Evolutionary conservation across 1,139 yeast genomes (phyloP), one percentile per base, ranked within the genome.

Genomic region (Pichia terricola): DNA sequence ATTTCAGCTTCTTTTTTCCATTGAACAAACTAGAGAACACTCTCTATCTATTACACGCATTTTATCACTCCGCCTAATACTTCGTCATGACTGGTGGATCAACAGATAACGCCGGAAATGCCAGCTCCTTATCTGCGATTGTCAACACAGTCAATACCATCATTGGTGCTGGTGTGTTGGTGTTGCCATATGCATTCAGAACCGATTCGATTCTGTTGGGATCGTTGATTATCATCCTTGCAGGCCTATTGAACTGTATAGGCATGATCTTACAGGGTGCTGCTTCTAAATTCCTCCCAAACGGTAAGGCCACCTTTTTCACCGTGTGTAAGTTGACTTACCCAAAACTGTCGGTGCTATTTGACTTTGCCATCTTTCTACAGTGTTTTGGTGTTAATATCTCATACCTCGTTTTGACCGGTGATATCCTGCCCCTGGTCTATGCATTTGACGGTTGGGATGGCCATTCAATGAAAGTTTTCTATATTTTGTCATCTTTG

Each of bases 91-190:
- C 22, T 16, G 22, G 22, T 16, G 22, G 22, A 16, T 16, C 22
- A 16, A 16, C 22, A 16, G 22, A 16, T 16, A 16, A 16, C 22
- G 22, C 22, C 22, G 22, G 22, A 16, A 16, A 16, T 16, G 22
- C 22, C 22, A 16, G 22, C 22, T 16, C 22, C 3, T n/a, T 45
- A 0, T 58, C 65, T 2, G 53, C 66, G 5, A 52, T 59, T 27
- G 50, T 81, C 38, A 80, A 80, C 54, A 66, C 84, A 45, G 69
- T 79, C 45, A 83, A 83, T 60, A 83, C 91, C 6, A 81, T 83
- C 45, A 72, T 81, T 22, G 95, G 97, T 3, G 96, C 98, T 0
- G 98, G 98, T 0, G 74, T 91, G 53, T 73, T 91, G 45, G 95
- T 96, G 16, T 81, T 94, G 69, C 97, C 98, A 1, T 81, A 75